Evolutionary conservation across 768 basidiomycete genomes (phyloP), one percentile per base, ranked within the genome.

Genomic region (Pholiota molesta): DNA sequence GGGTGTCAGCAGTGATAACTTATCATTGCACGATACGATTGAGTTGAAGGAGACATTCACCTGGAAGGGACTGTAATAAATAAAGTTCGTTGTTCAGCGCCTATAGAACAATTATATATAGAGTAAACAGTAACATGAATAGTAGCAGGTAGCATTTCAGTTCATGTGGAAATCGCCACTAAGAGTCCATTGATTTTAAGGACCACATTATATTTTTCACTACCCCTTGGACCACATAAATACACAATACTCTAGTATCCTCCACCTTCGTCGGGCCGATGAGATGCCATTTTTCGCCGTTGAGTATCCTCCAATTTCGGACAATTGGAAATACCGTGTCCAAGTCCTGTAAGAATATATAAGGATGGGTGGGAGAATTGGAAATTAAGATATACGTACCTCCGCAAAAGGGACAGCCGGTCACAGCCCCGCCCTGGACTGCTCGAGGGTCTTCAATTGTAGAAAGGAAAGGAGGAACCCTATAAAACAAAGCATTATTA

Each of bases 301-400:
- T 97, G 94, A 0, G 88, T 85, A 66, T 99, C 97, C 75, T 98
- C 96, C 64, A 97, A 79, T 75, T 99, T 99, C 19, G 97, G 97
- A 71, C 97, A 99, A 70, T 96, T 96, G 8, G 90, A 88, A 59
- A 99, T 92, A 23, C 87, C 88, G 68, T 99, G 97, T 17, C 97
- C 97, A 60, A 99, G 86, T 73, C 95, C 92, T 92, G 69, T 9
- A 17, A 9, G 33, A 61, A 29, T n/a, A 60, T 31, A 40, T 59
- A 16, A 28, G 40, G 57, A 33, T 26, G 2, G 26, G 42, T 21
- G 28, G 17, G 40, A 44, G 13, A 40, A 13, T 16, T 40, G 39
- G 51, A 37, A 23, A 37, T 16, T 51, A 39, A 17, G 14, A 37
- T 26, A 35, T 61, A 73, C 80, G 55, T 71, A 89, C 94, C 97